Evolutionary conservation across 2,329 filamentous ascomycete genomes (phyloP), one percentile per base, ranked within the genome.

Genomic region (Nothophaeocryptopus gaeumannii): DNA sequence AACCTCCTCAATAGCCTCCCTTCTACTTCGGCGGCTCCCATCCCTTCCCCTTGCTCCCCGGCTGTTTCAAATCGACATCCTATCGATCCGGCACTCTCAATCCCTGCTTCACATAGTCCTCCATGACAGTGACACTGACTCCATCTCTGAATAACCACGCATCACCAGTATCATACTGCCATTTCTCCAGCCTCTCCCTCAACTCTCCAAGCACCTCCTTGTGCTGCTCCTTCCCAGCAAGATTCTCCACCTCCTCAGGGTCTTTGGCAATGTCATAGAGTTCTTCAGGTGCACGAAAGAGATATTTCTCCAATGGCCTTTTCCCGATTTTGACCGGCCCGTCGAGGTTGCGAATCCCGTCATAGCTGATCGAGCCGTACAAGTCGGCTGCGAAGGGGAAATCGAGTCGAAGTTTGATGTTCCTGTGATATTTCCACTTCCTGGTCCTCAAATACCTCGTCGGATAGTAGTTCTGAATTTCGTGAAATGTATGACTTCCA

Each of bases 401-500:
- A 36, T 55, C 53, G 7, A 55, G 42, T 29, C 53, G 32, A 73
- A 73, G 78, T 11, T 71, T 71, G 0, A 78, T 63, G 41, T 78
- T 78, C 12, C 76, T 71, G 54, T 78, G 76, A 55, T 78, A 78
- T 57, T 78, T 78, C 67, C 69, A 77, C 5, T 63, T 60, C 0
- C 56, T 58, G 2, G 62, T 69, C n/a, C 75, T 72, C 32, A 78
- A 62, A 54, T 69, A 73, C 10, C 75, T 68, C 1, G 75, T 79
- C 0, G 77, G 75, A 69, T 71, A 79, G 62, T 78, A 78, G 54
- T 78, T 77, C 5, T 68, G 70, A 2, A 74, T 63, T 51, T 78
- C 75, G 47, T 79, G 75, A 57, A 77, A 78, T 1, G 77, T 78
- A 58, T 79, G 76, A 0, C 74, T 77, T 12, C 76, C 75, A 50